phyloP scores from a whole-genome alignment of 1,139 yeast genomes.

The Debaryomycetaceae sp. region DNA sequence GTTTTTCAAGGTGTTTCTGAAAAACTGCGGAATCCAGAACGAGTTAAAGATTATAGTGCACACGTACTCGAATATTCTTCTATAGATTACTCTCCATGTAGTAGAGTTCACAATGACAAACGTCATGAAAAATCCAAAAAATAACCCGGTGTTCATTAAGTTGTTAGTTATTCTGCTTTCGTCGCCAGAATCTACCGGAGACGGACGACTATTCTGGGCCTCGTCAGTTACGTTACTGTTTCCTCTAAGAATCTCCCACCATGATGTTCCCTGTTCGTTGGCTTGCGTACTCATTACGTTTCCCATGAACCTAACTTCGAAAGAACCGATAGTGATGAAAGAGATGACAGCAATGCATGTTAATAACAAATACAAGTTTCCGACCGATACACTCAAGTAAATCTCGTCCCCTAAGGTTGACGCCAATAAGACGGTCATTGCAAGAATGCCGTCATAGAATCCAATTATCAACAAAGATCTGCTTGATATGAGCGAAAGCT shows the following conservation, averaged over 20 bases:
- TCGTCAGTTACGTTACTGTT: conserved; percentile 8
- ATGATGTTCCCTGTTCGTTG: conserved; percentile 64
- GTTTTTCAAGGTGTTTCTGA: conserved; percentile 72
- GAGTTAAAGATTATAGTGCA: conserved; percentile 57
- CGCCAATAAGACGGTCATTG: conserved; percentile 58
- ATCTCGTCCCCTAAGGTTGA: conserved; percentile 32
- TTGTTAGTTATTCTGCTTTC: conserved; percentile 60
- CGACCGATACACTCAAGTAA: conserved; percentile 24
- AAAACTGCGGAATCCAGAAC: conserved; percentile 89
- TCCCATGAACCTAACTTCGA: conserved; percentile 75
- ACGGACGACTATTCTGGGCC: conserved; percentile 5
- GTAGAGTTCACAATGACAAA: conserved; percentile 57
- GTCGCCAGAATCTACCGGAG: conserved; percentile 23
- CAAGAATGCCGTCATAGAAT: conserved; percentile 70
- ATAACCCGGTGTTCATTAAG: conserved; percentile 61
- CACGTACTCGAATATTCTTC: conserved; percentile 58
- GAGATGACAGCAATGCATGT: conserved; percentile 69
- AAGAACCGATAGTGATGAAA: conserved; percentile 67
- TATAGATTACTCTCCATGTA: conserved; percentile 59
- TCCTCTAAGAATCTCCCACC: conserved; percentile 64
- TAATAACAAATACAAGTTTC: conserved; percentile 60
- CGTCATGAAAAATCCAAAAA: conserved; percentile 54
- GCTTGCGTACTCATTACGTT: conserved; percentile 69
- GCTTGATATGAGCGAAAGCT: conserved; percentile 43
- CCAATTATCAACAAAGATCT: conserved; percentile 55